phyloP scores from a whole-genome alignment of 2,329 filamentous ascomycete species.

The Aspergillus ochraceus region DNA sequence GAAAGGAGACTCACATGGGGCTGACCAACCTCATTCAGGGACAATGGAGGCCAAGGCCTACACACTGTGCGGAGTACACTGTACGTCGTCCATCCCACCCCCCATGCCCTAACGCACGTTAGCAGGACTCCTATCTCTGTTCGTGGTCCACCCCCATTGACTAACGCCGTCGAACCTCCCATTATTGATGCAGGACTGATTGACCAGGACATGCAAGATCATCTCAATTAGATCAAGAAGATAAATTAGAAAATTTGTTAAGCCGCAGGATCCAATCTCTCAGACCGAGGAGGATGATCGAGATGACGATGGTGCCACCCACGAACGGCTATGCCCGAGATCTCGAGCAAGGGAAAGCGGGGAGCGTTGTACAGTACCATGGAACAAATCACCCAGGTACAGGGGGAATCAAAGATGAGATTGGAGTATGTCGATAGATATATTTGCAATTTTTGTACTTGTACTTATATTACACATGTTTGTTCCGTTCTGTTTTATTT shows the following conservation, averaged over 20 bases:
- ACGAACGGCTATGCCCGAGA: slow-evolving; percentile 27
- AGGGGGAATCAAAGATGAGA: not conserved
- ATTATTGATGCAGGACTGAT: not conserved
- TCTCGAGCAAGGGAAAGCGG: slow-evolving; percentile 27
- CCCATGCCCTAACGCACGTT: not conserved
- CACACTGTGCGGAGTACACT: not conserved
- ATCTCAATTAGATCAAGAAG: not conserved
- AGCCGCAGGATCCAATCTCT: not conserved
- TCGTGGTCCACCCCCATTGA: not conserved
- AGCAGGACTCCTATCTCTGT: not conserved
- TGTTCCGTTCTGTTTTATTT: not conserved
- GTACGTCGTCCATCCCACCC: not conserved
- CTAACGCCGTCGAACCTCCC: not conserved
- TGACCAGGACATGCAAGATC: not conserved
- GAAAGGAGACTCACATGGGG: not conserved
- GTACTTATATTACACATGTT: too few species aligned
- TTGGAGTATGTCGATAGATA: not conserved
- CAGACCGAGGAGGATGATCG: slow-evolving; percentile 6
- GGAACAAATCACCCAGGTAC: slow-evolving; percentile 22
- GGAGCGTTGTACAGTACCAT: slow-evolving; percentile 22
- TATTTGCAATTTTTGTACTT: too few species aligned
- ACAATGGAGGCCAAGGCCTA: not conserved
- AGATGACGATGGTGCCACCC: slow-evolving; percentile 22
- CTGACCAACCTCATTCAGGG: not conserved
- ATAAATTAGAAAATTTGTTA: slow-evolving; percentile 2